phyloP scores from a whole-genome alignment of 768 basidiomycete genomes.

The Gymnopilus junonius region DNA sequence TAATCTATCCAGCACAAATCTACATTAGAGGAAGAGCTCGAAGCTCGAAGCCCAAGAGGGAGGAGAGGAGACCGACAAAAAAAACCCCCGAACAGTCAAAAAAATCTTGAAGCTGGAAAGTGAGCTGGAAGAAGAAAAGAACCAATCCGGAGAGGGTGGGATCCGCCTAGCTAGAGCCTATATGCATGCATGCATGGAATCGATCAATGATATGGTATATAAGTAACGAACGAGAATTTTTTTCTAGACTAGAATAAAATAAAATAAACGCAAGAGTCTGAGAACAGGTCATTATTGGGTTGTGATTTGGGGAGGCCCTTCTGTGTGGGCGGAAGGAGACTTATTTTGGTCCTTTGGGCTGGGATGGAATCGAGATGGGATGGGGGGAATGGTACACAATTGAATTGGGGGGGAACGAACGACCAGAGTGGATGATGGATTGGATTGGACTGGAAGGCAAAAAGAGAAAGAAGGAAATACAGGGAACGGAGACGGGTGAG shows the following conservation, averaged over 20 bases:
- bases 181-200: not conserved
- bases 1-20: not conserved
- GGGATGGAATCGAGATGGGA: too few species aligned
- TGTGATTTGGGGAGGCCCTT: not conserved
- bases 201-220: slow-evolving; percentile 4
- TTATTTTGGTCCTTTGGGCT: not conserved
- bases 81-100: not conserved
- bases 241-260: too few species aligned
- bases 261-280: not conserved
- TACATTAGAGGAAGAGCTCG: too few species aligned
- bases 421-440: slow-evolving; percentile 6
- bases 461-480: not conserved
- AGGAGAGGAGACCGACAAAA: not conserved
- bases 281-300: not conserved
- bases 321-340: not conserved
- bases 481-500: not conserved
- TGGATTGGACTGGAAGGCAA: not conserved
- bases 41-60: too few species aligned
- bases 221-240: not conserved
- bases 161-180: too few species aligned
- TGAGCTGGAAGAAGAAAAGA: not conserved
- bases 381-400: not conserved
- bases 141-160: not conserved
- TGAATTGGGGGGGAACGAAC: not conserved
- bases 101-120: not conserved